These are phyloP conservation scores for Paratrimastix pyriformis DNA, from an alignment of 78 protist species.

Conservation along the genomic window DNA sequence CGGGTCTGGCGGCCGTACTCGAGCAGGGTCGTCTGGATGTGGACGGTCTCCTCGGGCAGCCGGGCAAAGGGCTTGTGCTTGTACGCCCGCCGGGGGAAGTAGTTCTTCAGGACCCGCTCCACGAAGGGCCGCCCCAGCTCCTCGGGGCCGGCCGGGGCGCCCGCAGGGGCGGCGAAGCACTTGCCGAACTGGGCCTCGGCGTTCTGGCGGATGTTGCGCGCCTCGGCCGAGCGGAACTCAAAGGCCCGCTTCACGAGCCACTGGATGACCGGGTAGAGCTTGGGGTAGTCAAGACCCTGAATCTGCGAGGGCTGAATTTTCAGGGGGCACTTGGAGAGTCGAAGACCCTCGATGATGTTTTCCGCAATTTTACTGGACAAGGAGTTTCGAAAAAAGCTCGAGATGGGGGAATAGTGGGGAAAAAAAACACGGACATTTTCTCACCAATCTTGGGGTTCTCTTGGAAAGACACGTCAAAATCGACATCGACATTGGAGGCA, in stretches of 20 bases:
- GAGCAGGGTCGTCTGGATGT: background rate
- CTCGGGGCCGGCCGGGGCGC: too few species aligned
- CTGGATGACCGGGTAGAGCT: background rate
- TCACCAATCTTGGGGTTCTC: slow-evolving; percentile 12
- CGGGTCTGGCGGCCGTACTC: background rate
- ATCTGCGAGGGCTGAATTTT: background rate
- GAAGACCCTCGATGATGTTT: background rate
- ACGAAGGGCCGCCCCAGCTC: too few species aligned
- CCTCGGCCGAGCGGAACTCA: background rate
- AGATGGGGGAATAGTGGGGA: background rate
- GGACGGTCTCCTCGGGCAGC: too few species aligned
- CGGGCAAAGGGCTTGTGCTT: too few species aligned
- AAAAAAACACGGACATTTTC: slow-evolving; percentile 7
- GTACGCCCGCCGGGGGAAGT: too few species aligned
- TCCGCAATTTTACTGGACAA: slow-evolving; percentile 9
- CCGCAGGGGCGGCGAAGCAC: too few species aligned
- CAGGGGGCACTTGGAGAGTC: background rate
- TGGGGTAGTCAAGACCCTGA: slow-evolving; percentile 4
- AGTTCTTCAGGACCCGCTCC: too few species aligned
- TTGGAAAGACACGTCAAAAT: slow-evolving; percentile 2
- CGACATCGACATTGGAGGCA: slow-evolving; percentile 2
- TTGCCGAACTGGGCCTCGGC: too few species aligned
- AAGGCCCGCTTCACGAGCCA: background rate
- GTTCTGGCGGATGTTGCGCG: too few species aligned
- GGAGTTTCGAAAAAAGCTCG: background rate